Conservation (phyloP, 768 basidiomycete species). For the Chalciporus chontae region DNA sequence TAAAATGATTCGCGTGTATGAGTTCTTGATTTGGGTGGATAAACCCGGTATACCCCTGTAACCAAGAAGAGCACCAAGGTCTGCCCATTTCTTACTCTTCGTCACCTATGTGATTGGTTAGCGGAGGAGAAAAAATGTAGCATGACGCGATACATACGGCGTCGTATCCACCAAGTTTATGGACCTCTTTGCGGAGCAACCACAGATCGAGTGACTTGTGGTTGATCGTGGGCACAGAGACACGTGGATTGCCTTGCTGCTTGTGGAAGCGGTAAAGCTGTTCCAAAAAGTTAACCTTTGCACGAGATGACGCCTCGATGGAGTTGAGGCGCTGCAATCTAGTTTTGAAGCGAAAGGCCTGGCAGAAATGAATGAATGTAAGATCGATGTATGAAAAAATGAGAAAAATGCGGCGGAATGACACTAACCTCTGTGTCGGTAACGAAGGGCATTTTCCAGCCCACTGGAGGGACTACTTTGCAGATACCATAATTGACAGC, state of each 20-base stretch:
- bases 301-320: slow-evolving; percentile 94
- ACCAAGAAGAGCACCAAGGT: slow-evolving; percentile 77
- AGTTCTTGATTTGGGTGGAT: slow-evolving; percentile 83
- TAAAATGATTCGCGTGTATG: slow-evolving; percentile 86
- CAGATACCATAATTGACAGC: slow-evolving; percentile 85
- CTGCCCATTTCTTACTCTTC: slow-evolving; percentile 81
- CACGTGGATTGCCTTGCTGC: slow-evolving; percentile 87
- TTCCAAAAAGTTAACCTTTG: slow-evolving; percentile 95
- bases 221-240: slow-evolving; percentile 92
- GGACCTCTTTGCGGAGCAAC: slow-evolving; percentile 89
- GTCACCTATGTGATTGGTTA: slow-evolving; percentile 58
- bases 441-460: slow-evolving; percentile 95
- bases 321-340: slow-evolving; percentile 92
- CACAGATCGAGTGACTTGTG: slow-evolving; percentile 92
- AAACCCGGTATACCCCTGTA: slow-evolving; percentile 81
- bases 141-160: slow-evolving; percentile 49
- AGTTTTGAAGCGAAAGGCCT: slow-evolving; percentile 93
- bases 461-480: slow-evolving; percentile 90
- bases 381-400: slow-evolving; percentile 20
- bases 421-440: slow-evolving; percentile 85
- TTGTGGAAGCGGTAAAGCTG: slow-evolving; percentile 96
- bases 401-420: slow-evolving; percentile 23
- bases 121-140: slow-evolving; percentile 19
- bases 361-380: slow-evolving; percentile 24
- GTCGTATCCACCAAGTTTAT: slow-evolving; percentile 83